Percentiles rank a stretch among this genome's conserved stretches.
Evolutionary conservation across 2,329 filamentous ascomycete genomes (phyloP).

Genomic region (Ambrosiella beaveri): DNA sequence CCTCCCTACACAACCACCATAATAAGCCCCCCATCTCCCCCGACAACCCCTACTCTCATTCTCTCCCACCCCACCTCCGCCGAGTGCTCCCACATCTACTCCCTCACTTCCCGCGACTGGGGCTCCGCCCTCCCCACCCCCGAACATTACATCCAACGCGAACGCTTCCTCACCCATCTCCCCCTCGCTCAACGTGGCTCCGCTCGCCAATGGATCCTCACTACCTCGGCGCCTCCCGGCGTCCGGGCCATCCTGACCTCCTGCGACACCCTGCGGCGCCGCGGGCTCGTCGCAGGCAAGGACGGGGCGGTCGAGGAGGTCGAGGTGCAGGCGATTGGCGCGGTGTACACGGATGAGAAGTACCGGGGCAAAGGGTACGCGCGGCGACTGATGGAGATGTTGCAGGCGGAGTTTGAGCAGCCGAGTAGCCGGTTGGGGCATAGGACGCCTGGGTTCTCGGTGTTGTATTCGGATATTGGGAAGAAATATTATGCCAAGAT

Average conservation of each 20-base stretch:
- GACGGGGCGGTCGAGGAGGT: constrained; percentile 17
- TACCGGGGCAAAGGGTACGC: constrained; percentile 62
- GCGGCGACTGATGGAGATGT: constrained; percentile 51
- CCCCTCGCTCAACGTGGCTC: constrained; percentile 41
- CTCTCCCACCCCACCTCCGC: constrained; percentile 38
- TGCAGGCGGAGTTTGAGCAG: constrained; percentile 7
- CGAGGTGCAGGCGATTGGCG: constrained; percentile 56
- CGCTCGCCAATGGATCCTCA: constrained; percentile 47
- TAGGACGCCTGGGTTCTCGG: constrained; percentile 43
- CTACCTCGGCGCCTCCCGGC: constrained; percentile 21
- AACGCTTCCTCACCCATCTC: constrained; percentile 37
- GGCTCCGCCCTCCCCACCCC: constrained; percentile 33
- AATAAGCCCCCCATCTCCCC: not conserved
- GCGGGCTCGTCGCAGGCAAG: constrained; percentile 23
- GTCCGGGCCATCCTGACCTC: constrained; percentile 39
- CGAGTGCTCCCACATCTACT: constrained; percentile 39
- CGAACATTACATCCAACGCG: constrained; percentile 41
- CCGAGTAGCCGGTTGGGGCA: constrained; percentile 16
- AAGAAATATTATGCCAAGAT: constrained; percentile 61
- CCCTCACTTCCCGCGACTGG: constrained; percentile 39
- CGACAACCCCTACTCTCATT: constrained; percentile 17
- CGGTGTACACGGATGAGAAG: constrained; percentile 56
- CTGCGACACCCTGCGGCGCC: constrained; percentile 47
- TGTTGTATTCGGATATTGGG: constrained; percentile 77
- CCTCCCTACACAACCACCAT: not conserved